phyloP scores from a whole-genome alignment of 2,329 filamentous ascomycete genomes.

The Penicillium sp. region DNA sequence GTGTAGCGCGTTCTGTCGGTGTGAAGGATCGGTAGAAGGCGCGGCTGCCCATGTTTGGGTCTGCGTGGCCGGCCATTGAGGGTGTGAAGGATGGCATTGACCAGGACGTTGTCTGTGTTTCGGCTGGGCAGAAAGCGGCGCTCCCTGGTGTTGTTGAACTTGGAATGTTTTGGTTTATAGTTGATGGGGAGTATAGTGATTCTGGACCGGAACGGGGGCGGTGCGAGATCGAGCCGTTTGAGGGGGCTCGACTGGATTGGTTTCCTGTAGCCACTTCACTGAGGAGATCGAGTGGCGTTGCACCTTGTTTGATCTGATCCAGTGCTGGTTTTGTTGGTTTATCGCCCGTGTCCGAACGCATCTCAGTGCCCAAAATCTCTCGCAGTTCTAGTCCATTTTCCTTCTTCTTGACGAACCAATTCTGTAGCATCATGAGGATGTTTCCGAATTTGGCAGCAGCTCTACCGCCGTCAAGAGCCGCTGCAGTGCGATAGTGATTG shows the following conservation, averaged over 20 bases:
- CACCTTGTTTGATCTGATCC: constrained; percentile 17
- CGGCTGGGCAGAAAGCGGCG: neutral
- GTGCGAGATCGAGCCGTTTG: neutral
- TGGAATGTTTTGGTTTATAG: neutral
- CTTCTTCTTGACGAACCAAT: constrained; percentile 59
- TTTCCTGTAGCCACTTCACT: constrained; percentile 42
- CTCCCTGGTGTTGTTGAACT: neutral
- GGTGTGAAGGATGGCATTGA: constrained; percentile 10
- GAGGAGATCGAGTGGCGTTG: constrained; percentile 37
- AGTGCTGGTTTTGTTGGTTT: constrained; percentile 1
- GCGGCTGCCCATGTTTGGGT: neutral
- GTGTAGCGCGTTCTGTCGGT: neutral
- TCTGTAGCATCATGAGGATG: constrained; percentile 64
- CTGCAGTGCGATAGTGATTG: constrained; percentile 61
- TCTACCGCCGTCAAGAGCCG: constrained; percentile 59
- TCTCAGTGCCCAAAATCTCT: constrained; percentile 22
- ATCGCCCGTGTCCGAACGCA: constrained; percentile 4
- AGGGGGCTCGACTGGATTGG: constrained; percentile 16
- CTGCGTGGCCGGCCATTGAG: constrained; percentile 4
- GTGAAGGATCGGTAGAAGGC: constrained; percentile 10
- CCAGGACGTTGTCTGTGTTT: constrained; percentile 11
- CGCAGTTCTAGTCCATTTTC: constrained; percentile 28
- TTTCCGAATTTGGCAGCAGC: constrained; percentile 67
- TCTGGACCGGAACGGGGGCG: constrained; percentile 5
- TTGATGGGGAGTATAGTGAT: constrained; percentile 8